Evolutionary conservation across 106 monocot genomes (phyloP).

Genomic region (Platanthera zijinensis): DNA sequence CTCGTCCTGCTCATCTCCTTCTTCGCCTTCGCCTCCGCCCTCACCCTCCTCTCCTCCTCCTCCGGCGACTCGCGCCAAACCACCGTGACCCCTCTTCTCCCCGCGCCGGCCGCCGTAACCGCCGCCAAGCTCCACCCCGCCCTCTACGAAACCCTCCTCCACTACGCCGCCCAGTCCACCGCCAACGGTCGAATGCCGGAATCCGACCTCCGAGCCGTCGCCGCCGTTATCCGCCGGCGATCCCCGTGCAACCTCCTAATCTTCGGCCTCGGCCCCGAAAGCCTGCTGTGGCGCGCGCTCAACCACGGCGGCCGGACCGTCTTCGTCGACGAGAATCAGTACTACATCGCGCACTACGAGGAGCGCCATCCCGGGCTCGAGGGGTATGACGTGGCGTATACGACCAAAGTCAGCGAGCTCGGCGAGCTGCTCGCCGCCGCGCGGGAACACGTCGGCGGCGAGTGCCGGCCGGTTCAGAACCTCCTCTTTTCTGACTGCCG

Average conservation of each 20-base stretch:
- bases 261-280: slow-evolving; percentile 76
- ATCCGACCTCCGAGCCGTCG: slow-evolving; percentile 42
- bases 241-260: slow-evolving; percentile 77
- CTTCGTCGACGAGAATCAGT: slow-evolving; percentile 81
- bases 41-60: background rate
- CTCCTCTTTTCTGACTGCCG: slow-evolving; percentile 83
- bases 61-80: background rate
- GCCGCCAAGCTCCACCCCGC: slow-evolving; percentile 7
- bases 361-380: slow-evolving; percentile 59
- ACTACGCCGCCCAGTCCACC: slow-evolving; percentile 50
- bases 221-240: slow-evolving; percentile 42
- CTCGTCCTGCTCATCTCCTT: slow-evolving; percentile 35
- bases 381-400: slow-evolving; percentile 73
- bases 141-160: slow-evolving; percentile 48
- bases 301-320: slow-evolving; percentile 91
- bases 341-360: slow-evolving; percentile 55
- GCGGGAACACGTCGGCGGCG: slow-evolving; percentile 15
- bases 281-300: slow-evolving; percentile 69
- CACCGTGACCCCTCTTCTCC: background rate
- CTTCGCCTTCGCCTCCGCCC: background rate
- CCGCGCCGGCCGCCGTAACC: background rate
- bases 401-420: slow-evolving; percentile 57
- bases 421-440: slow-evolving; percentile 31
- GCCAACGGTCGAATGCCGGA: slow-evolving; percentile 47
- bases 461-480: slow-evolving; percentile 81